A percentile compares a stretch with the other conserved stretches of the same genome.
phyloP scores from a whole-genome alignment of 2,329 filamentous ascomycete genomes.

The Trichoderma cornu-damae region DNA sequence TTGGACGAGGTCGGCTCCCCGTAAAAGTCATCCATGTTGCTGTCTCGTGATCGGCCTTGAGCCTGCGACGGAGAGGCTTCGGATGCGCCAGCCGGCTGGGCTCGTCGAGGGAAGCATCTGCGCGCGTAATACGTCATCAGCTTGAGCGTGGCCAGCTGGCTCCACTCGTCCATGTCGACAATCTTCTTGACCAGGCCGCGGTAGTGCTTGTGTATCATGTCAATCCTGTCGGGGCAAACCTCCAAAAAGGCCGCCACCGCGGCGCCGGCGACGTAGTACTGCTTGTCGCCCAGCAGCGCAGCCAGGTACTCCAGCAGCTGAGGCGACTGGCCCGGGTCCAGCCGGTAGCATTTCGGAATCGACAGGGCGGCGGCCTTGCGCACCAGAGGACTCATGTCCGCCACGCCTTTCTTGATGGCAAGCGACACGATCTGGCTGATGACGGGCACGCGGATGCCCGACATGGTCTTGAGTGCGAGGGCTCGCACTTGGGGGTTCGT shows the following conservation, averaged over 20 bases:
- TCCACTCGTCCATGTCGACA: conserved; percentile 99
- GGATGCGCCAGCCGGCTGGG: conserved; percentile 47
- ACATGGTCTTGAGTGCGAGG: conserved; percentile 93
- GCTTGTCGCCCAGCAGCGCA: conserved; percentile 76
- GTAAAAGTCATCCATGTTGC: conserved; percentile 69
- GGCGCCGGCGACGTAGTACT: conserved; percentile 94
- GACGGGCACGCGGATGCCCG: conserved; percentile 90
- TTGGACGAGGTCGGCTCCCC: conserved; percentile 53
- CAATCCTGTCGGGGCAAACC: conserved; percentile 79
- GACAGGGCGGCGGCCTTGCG: conserved; percentile 88
- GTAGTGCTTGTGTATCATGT: conserved; percentile 89
- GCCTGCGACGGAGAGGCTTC: background rate
- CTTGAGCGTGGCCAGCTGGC: conserved; percentile 75
- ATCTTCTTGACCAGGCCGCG: conserved; percentile 78
- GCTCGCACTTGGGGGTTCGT: conserved; percentile 84
- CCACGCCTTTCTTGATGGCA: conserved; percentile 88
- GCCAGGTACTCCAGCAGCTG: conserved; percentile 79
- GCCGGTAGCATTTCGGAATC: conserved; percentile 89
- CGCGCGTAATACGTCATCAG: conserved; percentile 81
- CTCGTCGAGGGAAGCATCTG: conserved; percentile 75
- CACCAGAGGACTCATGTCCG: conserved; percentile 91
- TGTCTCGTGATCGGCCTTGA: conserved; percentile 24
- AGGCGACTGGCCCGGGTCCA: conserved; percentile 80
- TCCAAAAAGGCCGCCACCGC: conserved; percentile 86
- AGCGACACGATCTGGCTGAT: conserved; percentile 97